Percentiles rank a stretch among this genome's conserved stretches.
Conservation (phyloP, 495 filamentous ascomycete species). For the Talaromyces borbonicus region DNA sequence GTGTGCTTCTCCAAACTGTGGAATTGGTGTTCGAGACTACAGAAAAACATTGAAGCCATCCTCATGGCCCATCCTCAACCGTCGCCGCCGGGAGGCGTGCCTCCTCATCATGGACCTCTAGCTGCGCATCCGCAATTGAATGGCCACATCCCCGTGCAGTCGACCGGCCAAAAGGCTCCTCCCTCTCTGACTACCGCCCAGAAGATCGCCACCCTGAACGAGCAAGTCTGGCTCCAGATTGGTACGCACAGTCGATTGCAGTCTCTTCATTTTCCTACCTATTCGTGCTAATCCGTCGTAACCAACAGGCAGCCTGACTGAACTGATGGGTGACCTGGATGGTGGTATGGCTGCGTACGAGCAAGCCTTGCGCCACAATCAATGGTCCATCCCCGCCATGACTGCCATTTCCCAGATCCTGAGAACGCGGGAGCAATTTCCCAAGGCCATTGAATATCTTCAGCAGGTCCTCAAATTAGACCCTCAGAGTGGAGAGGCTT, state of each 20-base stretch:
- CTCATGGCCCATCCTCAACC: conserved; percentile 43
- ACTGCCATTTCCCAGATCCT: conserved; percentile 87
- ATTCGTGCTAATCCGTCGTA: background rate
- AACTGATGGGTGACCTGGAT: conserved; percentile 80
- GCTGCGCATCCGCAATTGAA: conserved; percentile 42
- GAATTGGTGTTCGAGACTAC: conserved; percentile 9
- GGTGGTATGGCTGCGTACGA: conserved; percentile 84
- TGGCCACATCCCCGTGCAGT: conserved; percentile 42
- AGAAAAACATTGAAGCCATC: no score
- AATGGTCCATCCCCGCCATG: conserved; percentile 87
- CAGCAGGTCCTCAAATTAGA: conserved; percentile 89
- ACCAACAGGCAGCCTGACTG: conserved; percentile 64
- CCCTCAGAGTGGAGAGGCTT: conserved; percentile 80
- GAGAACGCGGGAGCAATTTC: conserved; percentile 84
- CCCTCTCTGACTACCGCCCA: conserved; percentile 47
- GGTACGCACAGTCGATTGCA: conserved; percentile 43
- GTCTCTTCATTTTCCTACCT: no score
- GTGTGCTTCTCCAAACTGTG: no score
- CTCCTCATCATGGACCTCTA: conserved; percentile 40
- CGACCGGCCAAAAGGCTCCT: conserved; percentile 40
- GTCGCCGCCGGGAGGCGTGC: conserved; percentile 39
- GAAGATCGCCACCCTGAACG: conserved; percentile 59
- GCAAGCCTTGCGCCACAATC: conserved; percentile 75
- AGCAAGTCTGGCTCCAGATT: conserved; percentile 87
- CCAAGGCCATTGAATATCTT: conserved; percentile 88